phyloP scores from a whole-genome alignment of 1,139 yeast genomes.

The Meyerozyma sp. region DNA sequence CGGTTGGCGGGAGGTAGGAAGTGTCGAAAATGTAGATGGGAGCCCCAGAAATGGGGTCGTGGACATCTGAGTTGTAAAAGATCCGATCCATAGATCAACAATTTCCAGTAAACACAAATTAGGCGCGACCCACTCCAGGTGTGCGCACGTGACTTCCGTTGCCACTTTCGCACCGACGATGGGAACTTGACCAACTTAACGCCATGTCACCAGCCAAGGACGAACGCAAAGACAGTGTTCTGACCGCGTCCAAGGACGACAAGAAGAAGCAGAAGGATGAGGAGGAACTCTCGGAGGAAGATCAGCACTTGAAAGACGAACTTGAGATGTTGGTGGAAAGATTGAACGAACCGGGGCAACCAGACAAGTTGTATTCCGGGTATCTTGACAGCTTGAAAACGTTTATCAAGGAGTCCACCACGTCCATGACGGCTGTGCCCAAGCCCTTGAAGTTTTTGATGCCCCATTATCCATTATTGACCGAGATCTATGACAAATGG shows the following conservation, averaged over 20 bases:
- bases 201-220: not conserved
- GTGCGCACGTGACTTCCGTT: not conserved
- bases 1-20: constrained; percentile 64
- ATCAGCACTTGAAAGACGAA: constrained; percentile 80
- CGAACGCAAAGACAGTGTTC: not conserved
- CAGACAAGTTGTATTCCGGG: constrained; percentile 46
- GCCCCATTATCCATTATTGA: constrained; percentile 72
- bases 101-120: not conserved
- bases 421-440: constrained; percentile 99
- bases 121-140: not conserved
- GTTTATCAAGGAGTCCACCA: constrained; percentile 85
- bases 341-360: constrained; percentile 40
- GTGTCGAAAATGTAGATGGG: constrained; percentile 75
- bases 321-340: constrained; percentile 84
- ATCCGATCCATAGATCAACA: constrained; percentile 38
- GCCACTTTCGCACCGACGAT: not conserved
- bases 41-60: constrained; percentile 55
- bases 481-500: constrained; percentile 68
- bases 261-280: constrained; percentile 39
- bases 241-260: not conserved
- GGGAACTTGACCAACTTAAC: not conserved
- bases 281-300: constrained; percentile 93
- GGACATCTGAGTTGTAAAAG: constrained; percentile 52
- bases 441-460: constrained; percentile 94
- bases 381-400: constrained; percentile 67